phyloP scores from a whole-genome alignment of 768 basidiomycete genomes.

The Calocybe gangraenosa region DNA sequence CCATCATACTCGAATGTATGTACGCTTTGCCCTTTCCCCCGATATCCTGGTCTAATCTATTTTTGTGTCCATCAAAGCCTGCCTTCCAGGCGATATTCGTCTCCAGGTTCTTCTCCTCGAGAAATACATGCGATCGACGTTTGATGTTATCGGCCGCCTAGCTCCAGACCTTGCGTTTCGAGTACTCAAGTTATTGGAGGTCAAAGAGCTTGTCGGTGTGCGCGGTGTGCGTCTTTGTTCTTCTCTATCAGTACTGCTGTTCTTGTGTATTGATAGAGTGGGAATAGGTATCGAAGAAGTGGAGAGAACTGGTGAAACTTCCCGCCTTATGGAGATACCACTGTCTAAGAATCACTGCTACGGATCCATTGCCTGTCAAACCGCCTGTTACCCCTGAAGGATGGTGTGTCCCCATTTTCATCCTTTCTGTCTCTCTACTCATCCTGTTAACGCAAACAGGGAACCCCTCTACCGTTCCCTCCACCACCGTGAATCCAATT shows the following conservation, averaged over 20 bases:
- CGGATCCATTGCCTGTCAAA: constrained; percentile 64
- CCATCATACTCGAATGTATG: constrained; percentile 60
- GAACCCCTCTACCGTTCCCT: constrained; percentile 71
- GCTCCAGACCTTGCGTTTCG: constrained; percentile 61
- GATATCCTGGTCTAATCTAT: constrained; percentile 6
- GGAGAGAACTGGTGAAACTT: constrained; percentile 46
- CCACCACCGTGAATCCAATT: constrained; percentile 84
- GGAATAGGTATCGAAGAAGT: constrained; percentile 39
- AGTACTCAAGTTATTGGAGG: constrained; percentile 50
- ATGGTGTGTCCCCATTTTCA: constrained; percentile 44
- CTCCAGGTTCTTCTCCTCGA: constrained; percentile 81
- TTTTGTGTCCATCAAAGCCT: constrained; percentile 38
- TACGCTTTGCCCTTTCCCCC: neutral
- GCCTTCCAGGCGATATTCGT: constrained; percentile 80
- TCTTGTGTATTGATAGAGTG: constrained; percentile 25
- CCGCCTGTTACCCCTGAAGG: constrained; percentile 62
- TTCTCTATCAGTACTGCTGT: constrained; percentile 20
- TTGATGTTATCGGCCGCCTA: constrained; percentile 75
- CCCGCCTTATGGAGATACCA: constrained; percentile 77
- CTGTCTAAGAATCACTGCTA: constrained; percentile 66
- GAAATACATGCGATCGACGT: constrained; percentile 78
- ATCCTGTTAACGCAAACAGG: constrained; percentile 22
- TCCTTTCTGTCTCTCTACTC: neutral
- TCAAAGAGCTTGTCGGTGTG: constrained; percentile 58
- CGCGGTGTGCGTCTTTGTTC: constrained; percentile 45